These are phyloP conservation scores for Heritiera fomes DNA, from an alignment of 345 rosid species.

Conservation along the genomic window DNA sequence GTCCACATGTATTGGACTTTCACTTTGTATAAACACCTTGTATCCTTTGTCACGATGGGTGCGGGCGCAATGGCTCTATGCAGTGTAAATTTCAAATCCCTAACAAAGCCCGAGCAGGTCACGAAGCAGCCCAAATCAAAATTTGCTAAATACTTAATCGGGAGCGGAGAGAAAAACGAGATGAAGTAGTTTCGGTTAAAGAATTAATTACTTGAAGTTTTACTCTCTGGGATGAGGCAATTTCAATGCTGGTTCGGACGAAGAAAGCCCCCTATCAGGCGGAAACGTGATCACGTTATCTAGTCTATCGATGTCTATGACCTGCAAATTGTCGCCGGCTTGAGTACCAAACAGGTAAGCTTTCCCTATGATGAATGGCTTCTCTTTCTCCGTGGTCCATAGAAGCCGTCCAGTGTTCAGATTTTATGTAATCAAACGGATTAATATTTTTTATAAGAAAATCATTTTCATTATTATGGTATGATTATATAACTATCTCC, in stretches of 20 bases:
- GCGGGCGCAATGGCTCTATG: too few species aligned
- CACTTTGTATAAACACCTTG: too few species aligned
- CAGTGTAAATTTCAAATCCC: too few species aligned
- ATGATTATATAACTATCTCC: too few species aligned
- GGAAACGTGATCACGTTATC: slow-evolving; percentile 92
- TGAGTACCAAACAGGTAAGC: slow-evolving; percentile 69
- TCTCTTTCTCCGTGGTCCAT: slow-evolving; percentile 97
- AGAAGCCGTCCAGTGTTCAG: slow-evolving; percentile 66
- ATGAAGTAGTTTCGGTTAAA: background rate
- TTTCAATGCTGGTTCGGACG: slow-evolving; percentile 66
- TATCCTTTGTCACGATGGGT: too few species aligned
- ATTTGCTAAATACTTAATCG: too few species aligned
- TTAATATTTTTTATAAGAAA: too few species aligned
- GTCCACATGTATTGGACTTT: too few species aligned
- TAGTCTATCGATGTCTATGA: slow-evolving; percentile 70
- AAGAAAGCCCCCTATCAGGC: slow-evolving; percentile 80
- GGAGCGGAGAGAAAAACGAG: background rate
- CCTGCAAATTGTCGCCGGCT: slow-evolving; percentile 88
- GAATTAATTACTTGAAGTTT: slow-evolving; percentile 50
- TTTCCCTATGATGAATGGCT: slow-evolving; percentile 81
- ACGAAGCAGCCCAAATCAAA: too few species aligned
- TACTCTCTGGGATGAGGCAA: slow-evolving; percentile 75
- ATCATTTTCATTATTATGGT: too few species aligned
- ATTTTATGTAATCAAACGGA: too few species aligned
- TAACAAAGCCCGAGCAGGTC: too few species aligned